phyloP scores from a whole-genome alignment of 108 stramenopile genomes.

The Nitzschia putrida region DNA sequence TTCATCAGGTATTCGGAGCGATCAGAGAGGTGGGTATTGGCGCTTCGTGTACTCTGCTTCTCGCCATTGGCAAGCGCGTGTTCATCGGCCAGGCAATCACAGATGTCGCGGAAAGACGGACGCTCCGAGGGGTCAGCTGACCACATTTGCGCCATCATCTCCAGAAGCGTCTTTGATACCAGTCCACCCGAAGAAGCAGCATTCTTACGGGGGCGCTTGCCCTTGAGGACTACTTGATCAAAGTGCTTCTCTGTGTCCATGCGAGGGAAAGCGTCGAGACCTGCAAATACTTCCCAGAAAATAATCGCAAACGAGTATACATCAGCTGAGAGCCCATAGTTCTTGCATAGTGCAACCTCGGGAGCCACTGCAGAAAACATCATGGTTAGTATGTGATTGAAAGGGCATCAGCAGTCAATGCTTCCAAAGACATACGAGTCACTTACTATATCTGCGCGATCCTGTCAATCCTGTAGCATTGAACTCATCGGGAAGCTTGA shows the following conservation, averaged over 20 bases:
- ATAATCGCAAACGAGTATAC: constrained; percentile 47
- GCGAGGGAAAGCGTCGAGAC: constrained; percentile 33
- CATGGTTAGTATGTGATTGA: neutral
- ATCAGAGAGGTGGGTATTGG: constrained; percentile 9
- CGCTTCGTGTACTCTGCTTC: neutral
- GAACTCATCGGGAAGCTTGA: constrained; percentile 34
- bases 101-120: constrained; percentile 31
- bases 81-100: constrained; percentile 13
- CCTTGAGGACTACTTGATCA: constrained; percentile 48
- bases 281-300: constrained; percentile 50
- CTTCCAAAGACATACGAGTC: neutral
- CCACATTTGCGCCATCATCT: constrained; percentile 38
- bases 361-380: constrained; percentile 48
- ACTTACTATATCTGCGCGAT: constrained; percentile 38
- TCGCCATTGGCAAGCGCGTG: neutral
- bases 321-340: constrained; percentile 49
- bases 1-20: constrained; percentile 20
- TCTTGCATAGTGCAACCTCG: constrained; percentile 50
- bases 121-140: constrained; percentile 28
- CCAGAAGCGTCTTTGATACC: constrained; percentile 5
- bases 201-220: constrained; percentile 30
- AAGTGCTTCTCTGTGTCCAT: constrained; percentile 41
- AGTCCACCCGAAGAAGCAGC: neutral
- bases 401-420: neutral
- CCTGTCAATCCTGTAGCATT: constrained; percentile 37